Base-by-base conservation (phyloP, 2,329 filamentous ascomycete species). In the Pseudopyrenochaeta lycopersici region DNA sequence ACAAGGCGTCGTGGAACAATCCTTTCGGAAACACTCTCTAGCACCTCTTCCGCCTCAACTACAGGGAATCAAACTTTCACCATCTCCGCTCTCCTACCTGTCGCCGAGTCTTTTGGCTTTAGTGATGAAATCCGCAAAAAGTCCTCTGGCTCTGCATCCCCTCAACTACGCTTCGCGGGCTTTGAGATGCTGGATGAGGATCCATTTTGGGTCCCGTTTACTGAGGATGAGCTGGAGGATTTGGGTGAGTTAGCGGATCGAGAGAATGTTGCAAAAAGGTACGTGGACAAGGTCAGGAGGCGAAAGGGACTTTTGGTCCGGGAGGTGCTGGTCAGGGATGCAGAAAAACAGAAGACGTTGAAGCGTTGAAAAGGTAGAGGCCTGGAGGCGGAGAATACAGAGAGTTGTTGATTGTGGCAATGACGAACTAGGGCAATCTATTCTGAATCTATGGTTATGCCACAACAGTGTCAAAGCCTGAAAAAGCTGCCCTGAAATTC, bases 171-270 rank as follows among this genome's bases (percentile, higher is more conserved):
- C 56, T 99, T 98, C 73, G 86, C 91, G 7, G 95, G 95, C 1
- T 99, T 93, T 71, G 92, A 97, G 76, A 85, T 96, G 64, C 82
- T 98, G 2, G 92, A 98, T 73, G 90, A 97, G 77, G 95, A 99
- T 80, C 95, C 95, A 0, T 96, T 96, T 80, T 99, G 95, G 95
- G 92, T 96, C 41, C 95, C 95, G 1, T 92, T 92, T 62, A 98
- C 94, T 0, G 95, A 98, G 72, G 95, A 98, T 74, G 92, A 99
- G 71, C 78, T 99, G 46, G 95, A 99, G 82, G 95, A 99, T 80
- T 79, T 99, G 56, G 95, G 95, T 21, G 94, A 98, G 81, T 81
- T 94, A 73, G 95, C 91, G 3, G 95, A 99, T 78, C 86, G 86
- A 71, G 95, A 98, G 82, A 98, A 97, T 77, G 91, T 98, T 45